Percentiles rank a stretch among this genome's conserved stretches.
Conservation (phyloP, 176 grass and related monocot genomes). For the Dendrocalamus sinicus region DNA sequence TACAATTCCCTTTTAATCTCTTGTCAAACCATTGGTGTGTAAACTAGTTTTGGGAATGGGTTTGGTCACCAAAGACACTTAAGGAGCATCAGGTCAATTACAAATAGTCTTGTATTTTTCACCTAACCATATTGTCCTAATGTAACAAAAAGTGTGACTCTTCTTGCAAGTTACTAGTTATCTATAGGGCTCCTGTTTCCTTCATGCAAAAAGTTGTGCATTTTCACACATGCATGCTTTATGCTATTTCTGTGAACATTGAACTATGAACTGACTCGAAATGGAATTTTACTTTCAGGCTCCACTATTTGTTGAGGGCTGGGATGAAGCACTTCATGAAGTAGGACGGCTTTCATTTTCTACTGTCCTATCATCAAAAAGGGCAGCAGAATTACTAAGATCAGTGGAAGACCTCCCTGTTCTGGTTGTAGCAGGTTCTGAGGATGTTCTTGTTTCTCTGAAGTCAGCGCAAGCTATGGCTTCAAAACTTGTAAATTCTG, state of each 20-base stretch:
- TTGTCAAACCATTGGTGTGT: not conserved
- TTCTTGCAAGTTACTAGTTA: conserved; percentile 1
- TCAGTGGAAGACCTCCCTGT: conserved; percentile 83
- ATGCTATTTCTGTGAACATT: conserved; percentile 14
- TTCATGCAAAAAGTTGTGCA: not conserved
- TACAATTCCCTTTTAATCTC: conserved; percentile 3
- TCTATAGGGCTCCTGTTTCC: not conserved
- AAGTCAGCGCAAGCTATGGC: conserved; percentile 89
- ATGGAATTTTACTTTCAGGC: conserved; percentile 58
- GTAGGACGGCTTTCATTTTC: conserved; percentile 91
- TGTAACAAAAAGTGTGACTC: not conserved
- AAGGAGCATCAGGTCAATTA: not conserved
- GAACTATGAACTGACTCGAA: not conserved
- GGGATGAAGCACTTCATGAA: conserved; percentile 98
- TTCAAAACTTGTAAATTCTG: conserved; percentile 85
- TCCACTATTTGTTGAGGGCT: conserved; percentile 90
- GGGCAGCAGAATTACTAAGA: conserved; percentile 69
- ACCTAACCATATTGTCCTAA: not conserved
- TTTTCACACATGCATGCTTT: not conserved
- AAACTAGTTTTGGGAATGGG: conserved; percentile 15
- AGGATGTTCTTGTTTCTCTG: conserved; percentile 84
- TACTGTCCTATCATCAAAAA: conserved; percentile 75
- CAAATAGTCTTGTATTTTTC: not conserved
- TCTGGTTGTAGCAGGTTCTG: conserved; percentile 82
- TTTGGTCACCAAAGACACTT: conserved; percentile 6